Base-by-base conservation (phyloP, 768 basidiomycete species). In the Hypholoma sublateritium region DNA sequence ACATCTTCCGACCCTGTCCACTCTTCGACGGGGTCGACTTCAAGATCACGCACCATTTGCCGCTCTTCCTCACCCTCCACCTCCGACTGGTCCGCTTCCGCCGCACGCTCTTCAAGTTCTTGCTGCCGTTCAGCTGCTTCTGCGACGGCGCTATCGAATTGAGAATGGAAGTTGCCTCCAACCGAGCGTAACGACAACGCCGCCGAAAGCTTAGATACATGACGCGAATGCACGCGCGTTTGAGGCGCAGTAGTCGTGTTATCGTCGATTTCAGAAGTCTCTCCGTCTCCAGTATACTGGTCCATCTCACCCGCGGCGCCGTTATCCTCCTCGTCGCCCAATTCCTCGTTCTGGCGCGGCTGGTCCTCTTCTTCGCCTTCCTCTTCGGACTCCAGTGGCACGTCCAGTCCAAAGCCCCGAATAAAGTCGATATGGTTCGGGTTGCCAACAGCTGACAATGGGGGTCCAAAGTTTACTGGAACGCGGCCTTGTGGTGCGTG, bases 1-100 rank as follows among this genome's bases (percentile, higher is more conserved):
- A 84, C 64, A 66, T 91, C 91, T 67, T 93, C 91, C 39, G 89
- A 89, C 14, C 88, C 91, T 3, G 91, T 93, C 91, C 91, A 92
- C 62, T 92, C 91, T 5, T 77, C 86, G 21, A 84, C 81, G 48
- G 74, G 81, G 45, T 81, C 72, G 22, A 70, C 70, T 35, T 72
- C 66, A 21, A n/a, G n/a, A n/a, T n/a, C n/a, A n/a, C n/a, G n/a
- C n/a, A 52, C 21, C 41, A 54, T 58, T n/a, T 51, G 42, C 50
- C 64, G 59, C 48, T 70, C 69, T 50, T 72, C 71, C 35, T 70
- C 68, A 39, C 59, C 69, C 5, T 72, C 72, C 70, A 50, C 39
- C 24, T 55, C 56, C 21, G 50, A 55, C 13, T 55, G 48, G 24
- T 88, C 49, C 68, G 77, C 24, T 77, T 66, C 37, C 61, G 62